Evolutionary conservation across 345 rosid genomes (phyloP), one percentile per base, ranked within the genome.

Genomic region (Camelina sativa): DNA sequence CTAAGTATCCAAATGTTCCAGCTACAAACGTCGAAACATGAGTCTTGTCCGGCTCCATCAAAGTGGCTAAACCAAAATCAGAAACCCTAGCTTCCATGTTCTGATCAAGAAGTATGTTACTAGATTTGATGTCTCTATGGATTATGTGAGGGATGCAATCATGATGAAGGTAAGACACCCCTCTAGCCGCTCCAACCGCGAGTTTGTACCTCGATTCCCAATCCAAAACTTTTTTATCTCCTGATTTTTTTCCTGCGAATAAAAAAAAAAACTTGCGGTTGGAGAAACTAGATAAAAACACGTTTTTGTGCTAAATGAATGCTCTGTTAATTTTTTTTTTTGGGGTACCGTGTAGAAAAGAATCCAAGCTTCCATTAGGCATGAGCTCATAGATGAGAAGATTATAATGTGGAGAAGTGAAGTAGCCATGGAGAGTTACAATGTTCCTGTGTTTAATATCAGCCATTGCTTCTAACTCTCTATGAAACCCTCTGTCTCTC

Each of bases 71-170:
- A 66, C 97, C 93, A 8, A 95, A 91, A 86, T 92, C 97, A 0
- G 93, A 87, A 28, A 95, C 90, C 78, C 84, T 81, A 59, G 97
- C 91, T 55, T 91, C 96, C 93, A 86, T 85, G 82, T 86, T 90
- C 1, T 84, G 86, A 77, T 92, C 96, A 78, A 95, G 84, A 74
- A 92, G 73, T 71, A 90, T 90, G 74, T 94, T 89, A 55, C 96
- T 88, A 0, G 93, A 85, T 84, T 91, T 88, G 60, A 91, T 88
- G 56, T 94, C 97, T 82, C 95, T 84, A 17, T 94, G 97, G 63
- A 94, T 91, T 61, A 94, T 87, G 63, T 87, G 97, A 32, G 95
- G 97, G 11, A 94, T 88, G 69, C 96, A 91, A 78, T 94, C 96
- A 73, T 88, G 88, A 73, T 91, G 97, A 62, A 94, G 91, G 61